Conservation (phyloP, 257 asterid species). For the Capsicum chinense region DNA sequence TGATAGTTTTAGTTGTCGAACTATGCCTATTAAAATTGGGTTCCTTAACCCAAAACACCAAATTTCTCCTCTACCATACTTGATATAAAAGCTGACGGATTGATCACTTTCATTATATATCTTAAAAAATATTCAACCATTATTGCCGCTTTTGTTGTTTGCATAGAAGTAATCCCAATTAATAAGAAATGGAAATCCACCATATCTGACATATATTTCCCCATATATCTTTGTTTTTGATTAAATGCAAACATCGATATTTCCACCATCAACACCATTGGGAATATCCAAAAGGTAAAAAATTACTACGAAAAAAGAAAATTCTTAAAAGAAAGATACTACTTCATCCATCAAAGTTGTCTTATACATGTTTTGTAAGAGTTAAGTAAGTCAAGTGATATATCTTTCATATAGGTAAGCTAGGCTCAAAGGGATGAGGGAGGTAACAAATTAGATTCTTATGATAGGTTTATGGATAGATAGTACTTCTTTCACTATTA, state of each 20-base stretch:
- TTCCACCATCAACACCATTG: constrained; percentile 77
- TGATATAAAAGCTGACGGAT: constrained; percentile 65
- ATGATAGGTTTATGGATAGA: not conserved
- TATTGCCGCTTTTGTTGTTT: constrained; percentile 73
- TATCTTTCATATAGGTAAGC: not conserved
- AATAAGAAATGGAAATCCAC: constrained; percentile 78
- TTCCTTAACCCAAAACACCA: constrained; percentile 90
- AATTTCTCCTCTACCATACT: constrained; percentile 75
- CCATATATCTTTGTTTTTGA: constrained; percentile 57
- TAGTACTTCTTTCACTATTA: constrained; percentile 6
- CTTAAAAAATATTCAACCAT: constrained; percentile 88
- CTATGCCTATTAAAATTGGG: constrained; percentile 37
- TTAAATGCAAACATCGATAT: constrained; percentile 62
- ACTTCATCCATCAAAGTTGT: too few species aligned
- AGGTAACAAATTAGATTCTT: not conserved
- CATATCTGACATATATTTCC: constrained; percentile 78
- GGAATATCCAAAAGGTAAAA: constrained; percentile 75
- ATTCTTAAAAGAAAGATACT: too few species aligned
- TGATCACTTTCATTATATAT: constrained; percentile 64
- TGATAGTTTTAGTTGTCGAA: constrained; percentile 46
- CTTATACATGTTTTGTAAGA: too few species aligned
- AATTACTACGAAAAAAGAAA: too few species aligned
- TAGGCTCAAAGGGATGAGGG: not conserved
- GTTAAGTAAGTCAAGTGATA: too few species aligned
- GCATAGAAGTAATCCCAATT: constrained; percentile 82